These are phyloP conservation scores for Cnidoscolus chayamansa DNA, from an alignment of 441 rosid genomes.

Conservation along the genomic window DNA sequence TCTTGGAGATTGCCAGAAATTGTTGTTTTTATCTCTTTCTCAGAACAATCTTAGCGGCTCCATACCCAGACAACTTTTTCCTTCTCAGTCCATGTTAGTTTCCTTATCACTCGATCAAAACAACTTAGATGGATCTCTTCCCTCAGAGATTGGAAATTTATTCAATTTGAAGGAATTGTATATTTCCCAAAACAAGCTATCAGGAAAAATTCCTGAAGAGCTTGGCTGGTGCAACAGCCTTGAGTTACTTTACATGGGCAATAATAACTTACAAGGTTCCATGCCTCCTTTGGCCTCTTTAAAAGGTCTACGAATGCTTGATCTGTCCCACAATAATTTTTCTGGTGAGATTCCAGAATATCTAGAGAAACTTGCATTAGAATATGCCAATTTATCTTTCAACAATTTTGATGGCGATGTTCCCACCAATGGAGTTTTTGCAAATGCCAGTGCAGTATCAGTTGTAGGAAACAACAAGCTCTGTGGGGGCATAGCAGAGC, in stretches of 20 bases:
- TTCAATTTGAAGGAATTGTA: constrained; percentile 6
- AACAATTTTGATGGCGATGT: constrained; percentile 20
- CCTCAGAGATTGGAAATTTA: background rate
- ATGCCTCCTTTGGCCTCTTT: background rate
- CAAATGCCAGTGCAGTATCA: constrained; percentile 11
- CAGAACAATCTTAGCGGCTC: no score
- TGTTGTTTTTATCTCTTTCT: no score
- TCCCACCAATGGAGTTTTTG: constrained; percentile 6
- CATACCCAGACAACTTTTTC: background rate
- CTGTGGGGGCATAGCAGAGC: constrained; percentile 19
- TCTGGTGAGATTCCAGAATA: background rate
- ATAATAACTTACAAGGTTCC: background rate
- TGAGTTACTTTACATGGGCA: background rate
- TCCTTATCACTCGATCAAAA: no score
- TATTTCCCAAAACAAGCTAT: constrained; percentile 4
- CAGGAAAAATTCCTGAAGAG: constrained; percentile 3
- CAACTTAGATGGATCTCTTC: no score
- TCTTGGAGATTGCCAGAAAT: background rate
- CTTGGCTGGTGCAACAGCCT: background rate
- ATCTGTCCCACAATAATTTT: background rate
- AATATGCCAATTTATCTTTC: constrained; percentile 13
- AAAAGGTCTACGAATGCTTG: background rate
- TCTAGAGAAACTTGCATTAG: background rate
- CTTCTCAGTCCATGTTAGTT: background rate
- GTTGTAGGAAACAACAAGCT: constrained; percentile 4